phyloP scores from a whole-genome alignment of 2,329 filamentous ascomycete genomes.

The Aspergillus sp. region DNA sequence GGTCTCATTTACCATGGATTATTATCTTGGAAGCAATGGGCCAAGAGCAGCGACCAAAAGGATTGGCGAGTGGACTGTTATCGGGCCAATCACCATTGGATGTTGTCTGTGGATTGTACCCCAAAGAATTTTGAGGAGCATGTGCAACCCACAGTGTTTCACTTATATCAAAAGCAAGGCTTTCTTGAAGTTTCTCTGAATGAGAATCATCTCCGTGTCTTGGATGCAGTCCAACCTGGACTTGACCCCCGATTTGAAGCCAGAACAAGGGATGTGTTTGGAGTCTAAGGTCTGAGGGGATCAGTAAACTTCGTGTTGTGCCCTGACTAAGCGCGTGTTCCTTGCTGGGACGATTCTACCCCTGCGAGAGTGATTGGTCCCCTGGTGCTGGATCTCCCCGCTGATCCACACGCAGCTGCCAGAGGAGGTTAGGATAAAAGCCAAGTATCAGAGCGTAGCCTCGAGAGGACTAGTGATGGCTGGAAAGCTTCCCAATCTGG shows the following conservation, averaged over 20 bases:
- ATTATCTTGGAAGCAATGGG: neutral
- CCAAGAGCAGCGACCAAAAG: neutral
- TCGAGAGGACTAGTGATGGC: neutral
- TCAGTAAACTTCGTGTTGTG: neutral
- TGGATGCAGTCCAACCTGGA: neutral
- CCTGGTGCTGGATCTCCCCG: neutral
- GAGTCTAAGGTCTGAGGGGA: neutral
- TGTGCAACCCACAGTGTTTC: neutral
- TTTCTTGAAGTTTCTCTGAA: neutral
- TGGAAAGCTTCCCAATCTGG: neutral
- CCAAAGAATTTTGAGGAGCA: neutral
- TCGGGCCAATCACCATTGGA: conserved; percentile 5
- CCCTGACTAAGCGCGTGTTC: neutral
- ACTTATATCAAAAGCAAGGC: neutral
- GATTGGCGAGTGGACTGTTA: conserved; percentile 1
- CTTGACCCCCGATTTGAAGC: neutral
- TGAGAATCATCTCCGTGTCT: neutral
- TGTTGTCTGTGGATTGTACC: neutral
- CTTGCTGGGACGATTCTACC: neutral
- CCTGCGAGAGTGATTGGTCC: neutral
- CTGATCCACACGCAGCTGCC: neutral
- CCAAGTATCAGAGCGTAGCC: conserved; percentile 1
- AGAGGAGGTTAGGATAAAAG: neutral
- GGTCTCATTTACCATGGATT: neutral
- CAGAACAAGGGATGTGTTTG: neutral